Conservation (phyloP, 176 grass and related monocot species). For the Phoenix roebelenii region DNA sequence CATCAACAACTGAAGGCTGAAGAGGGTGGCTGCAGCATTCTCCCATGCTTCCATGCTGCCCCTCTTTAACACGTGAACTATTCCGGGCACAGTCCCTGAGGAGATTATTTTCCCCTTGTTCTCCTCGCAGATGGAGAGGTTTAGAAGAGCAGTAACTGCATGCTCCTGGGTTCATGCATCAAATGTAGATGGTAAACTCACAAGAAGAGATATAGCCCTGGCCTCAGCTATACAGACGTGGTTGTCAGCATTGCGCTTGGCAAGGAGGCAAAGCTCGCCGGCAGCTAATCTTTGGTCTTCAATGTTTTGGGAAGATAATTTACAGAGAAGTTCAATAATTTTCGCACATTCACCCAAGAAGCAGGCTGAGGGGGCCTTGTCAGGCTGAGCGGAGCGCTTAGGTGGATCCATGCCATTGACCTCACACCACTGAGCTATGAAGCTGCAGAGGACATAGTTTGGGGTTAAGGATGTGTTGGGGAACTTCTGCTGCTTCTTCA, state of each 20-base stretch:
- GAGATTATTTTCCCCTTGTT: conserved; percentile 77
- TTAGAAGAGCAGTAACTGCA: conserved; percentile 78
- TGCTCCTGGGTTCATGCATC: conserved; percentile 71
- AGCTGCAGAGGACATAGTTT: conserved; percentile 68
- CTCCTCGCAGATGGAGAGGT: conserved; percentile 87
- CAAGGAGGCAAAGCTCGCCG: conserved; percentile 75
- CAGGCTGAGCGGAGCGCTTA: conserved; percentile 33
- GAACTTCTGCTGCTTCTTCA: conserved; percentile 74
- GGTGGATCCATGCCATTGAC: conserved; percentile 79
- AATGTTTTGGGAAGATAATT: conserved; percentile 62
- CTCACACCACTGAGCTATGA: conserved; percentile 86
- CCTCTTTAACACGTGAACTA: conserved; percentile 80
- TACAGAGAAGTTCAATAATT: conserved; percentile 62
- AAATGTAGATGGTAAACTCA: conserved; percentile 55
- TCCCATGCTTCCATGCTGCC: conserved; percentile 90
- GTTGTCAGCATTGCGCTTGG: conserved; percentile 74
- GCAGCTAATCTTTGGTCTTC: conserved; percentile 57
- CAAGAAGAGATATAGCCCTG: conserved; percentile 78
- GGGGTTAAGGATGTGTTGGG: conserved; percentile 66
- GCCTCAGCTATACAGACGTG: conserved; percentile 83
- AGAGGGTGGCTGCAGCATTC: conserved; percentile 94
- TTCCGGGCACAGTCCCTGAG: conserved; percentile 63
- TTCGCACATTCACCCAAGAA: conserved; percentile 54
- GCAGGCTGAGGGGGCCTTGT: conserved; percentile 44
- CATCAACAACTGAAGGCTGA: conserved; percentile 89